phyloP scores from a whole-genome alignment of 768 basidiomycete genomes.

The Kwoniella sp. region DNA sequence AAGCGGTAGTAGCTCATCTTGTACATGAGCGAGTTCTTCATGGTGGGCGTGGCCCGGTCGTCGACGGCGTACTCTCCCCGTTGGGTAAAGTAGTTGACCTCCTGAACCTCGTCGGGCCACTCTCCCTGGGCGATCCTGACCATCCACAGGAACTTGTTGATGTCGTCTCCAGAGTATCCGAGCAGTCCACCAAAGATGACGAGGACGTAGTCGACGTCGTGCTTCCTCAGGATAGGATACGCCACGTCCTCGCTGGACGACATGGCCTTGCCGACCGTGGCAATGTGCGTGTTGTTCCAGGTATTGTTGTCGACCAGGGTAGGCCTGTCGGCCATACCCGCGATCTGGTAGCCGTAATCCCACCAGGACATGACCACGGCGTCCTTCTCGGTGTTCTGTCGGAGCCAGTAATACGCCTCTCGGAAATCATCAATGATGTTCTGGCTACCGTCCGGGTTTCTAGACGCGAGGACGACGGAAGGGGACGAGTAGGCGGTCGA shows the following conservation, averaged over 20 bases:
- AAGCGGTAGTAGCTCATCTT: slow-evolving; percentile 98
- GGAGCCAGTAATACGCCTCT: slow-evolving; percentile 97
- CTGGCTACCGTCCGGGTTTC: slow-evolving; percentile 73
- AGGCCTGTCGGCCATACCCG: slow-evolving; percentile 94
- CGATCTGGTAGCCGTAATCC: slow-evolving; percentile 99
- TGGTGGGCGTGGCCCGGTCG: slow-evolving; percentile 71
- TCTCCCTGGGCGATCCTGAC: slow-evolving; percentile 73
- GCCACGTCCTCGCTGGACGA: slow-evolving; percentile 87
- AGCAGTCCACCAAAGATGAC: slow-evolving; percentile 95
- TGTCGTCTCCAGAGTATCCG: slow-evolving; percentile 93
- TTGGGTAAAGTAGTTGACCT: slow-evolving; percentile 86
- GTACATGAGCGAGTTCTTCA: slow-evolving; percentile 98
- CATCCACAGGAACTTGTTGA: slow-evolving; percentile 99
- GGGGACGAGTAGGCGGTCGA: slow-evolving; percentile 93
- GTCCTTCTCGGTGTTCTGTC: slow-evolving; percentile 87
- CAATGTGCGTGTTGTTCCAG: slow-evolving; percentile 99
- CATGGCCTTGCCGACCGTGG: slow-evolving; percentile 99
- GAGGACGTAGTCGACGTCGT: slow-evolving; percentile 92
- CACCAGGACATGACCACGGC: slow-evolving; percentile 99
- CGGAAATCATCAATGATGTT: slow-evolving; percentile 98
- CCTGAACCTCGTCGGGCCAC: slow-evolving; percentile 97
- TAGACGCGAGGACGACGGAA: slow-evolving; percentile 85
- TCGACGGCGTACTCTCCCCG: slow-evolving; percentile 92
- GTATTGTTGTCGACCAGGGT: slow-evolving; percentile 99
- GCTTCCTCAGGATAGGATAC: slow-evolving; percentile 93